Evolutionary conservation across 495 filamentous ascomycete species (phyloP).

Genomic region (Penicillium robsamsonii): DNA sequence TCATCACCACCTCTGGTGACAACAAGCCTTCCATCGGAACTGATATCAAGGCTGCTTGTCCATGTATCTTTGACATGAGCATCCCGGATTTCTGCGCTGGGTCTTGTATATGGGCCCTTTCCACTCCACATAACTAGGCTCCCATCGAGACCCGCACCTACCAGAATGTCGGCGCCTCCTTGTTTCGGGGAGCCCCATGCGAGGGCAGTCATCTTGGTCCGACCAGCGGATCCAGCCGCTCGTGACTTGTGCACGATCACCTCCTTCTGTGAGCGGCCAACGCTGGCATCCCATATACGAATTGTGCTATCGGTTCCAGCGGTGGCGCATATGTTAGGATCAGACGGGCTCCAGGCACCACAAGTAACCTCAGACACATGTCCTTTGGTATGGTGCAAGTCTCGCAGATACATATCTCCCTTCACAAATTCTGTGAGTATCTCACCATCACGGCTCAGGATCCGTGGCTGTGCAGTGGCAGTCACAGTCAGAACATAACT

Average conservation of each 20-base stretch:
- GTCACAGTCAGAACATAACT: slow-evolving; percentile 81
- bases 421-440: slow-evolving; percentile 83
- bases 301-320: slow-evolving; percentile 91
- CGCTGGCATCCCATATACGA: slow-evolving; percentile 93
- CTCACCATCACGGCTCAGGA: slow-evolving; percentile 86
- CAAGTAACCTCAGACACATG: slow-evolving; percentile 87
- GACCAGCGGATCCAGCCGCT: slow-evolving; percentile 78
- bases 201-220: slow-evolving; percentile 90
- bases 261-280: slow-evolving; percentile 81
- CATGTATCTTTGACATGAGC: slow-evolving; percentile 83
- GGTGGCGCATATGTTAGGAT: slow-evolving; percentile 79
- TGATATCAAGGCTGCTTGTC: slow-evolving; percentile 93
- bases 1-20: slow-evolving; percentile 89
- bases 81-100: slow-evolving; percentile 79
- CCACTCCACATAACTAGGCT: slow-evolving; percentile 90
- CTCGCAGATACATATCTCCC: slow-evolving; percentile 96
- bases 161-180: slow-evolving; percentile 74
- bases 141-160: slow-evolving; percentile 86
- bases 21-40: slow-evolving; percentile 82
- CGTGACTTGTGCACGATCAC: slow-evolving; percentile 93
- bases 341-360: slow-evolving; percentile 83
- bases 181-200: slow-evolving; percentile 79
- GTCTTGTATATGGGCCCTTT: slow-evolving; percentile 81
- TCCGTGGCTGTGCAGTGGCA: slow-evolving; percentile 82
- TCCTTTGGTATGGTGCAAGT: slow-evolving; percentile 95